Base-by-base conservation (phyloP, 495 filamentous ascomycete species). In the Sabuloglossum arenarium region DNA sequence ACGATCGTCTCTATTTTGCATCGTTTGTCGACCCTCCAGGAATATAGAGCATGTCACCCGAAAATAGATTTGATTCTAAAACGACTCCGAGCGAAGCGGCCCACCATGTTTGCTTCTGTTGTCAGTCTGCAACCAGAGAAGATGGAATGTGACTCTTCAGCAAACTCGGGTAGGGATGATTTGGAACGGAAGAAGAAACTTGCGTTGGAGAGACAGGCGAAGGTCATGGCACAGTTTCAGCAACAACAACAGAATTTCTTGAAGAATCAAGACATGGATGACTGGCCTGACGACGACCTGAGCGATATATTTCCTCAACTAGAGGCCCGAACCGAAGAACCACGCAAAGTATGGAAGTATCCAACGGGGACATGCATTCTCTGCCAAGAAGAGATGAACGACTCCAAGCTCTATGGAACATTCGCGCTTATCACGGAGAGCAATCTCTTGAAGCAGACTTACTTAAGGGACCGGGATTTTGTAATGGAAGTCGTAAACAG, bases 201-300 rank as follows among this genome's bases (percentile, higher is more conserved):
- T 29, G 91, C 93, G 0, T 67, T 87, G 32, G 88, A 90, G 58
- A 76, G 91, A 50, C 88, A 97, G 69, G 88, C 88, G 9, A 80
- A 76, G 60, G 85, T 97, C 21, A 94, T 97, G 88, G 90, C 88
- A 1, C 86, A 94, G 65, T 94, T 97, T 71, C 91, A 94, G 65
- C 81, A 94, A 62, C 88, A 99, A 62, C 93, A 97, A 63, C 88
- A 93, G 67, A 87, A 78, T 60, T 97, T 97, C 70, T 66, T 97
- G 69, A 81, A 85, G 57, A 88, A 78, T 60, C 87, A 94, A 64
- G 83, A 82, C 30, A 78, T 79, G 32, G 74, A 94, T 60, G 84
- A 94, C 64, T 94, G 88, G 81, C 88, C 83, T 45, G 79, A 84
- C 51, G 69, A 69, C 31, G 78, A 82, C 42, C 11, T 9, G 12